These are phyloP conservation scores for Narthecium ossifragum DNA, from an alignment of 106 monocot species.

Conservation along the genomic window DNA sequence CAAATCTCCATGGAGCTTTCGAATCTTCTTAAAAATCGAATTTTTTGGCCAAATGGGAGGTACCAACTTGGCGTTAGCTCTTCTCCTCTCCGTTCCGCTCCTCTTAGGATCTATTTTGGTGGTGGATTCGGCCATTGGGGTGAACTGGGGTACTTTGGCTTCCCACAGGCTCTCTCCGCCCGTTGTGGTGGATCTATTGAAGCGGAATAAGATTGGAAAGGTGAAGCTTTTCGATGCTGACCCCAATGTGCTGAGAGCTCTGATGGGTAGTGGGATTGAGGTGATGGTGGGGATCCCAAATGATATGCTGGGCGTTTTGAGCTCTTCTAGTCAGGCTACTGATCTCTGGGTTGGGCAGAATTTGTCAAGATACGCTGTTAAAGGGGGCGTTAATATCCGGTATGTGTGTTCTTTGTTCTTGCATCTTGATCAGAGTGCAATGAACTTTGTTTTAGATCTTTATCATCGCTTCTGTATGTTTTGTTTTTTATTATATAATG, in stretches of 20 bases:
- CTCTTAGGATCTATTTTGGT: constrained; percentile 7
- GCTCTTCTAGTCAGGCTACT: constrained; percentile 42
- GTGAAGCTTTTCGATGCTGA: constrained; percentile 93
- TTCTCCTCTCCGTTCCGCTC: constrained; percentile 14
- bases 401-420: no score
- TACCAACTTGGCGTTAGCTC: background rate
- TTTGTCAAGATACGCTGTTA: constrained; percentile 65
- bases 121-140: constrained; percentile 57
- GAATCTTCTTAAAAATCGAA: constrained; percentile 1
- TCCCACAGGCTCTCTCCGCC: constrained; percentile 66
- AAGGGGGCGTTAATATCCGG: constrained; percentile 78
- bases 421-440: no score
- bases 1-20: background rate
- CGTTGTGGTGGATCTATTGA: constrained; percentile 77
- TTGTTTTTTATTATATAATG: no score
- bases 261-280: constrained; percentile 77
- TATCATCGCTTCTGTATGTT: no score
- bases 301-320: constrained; percentile 47
- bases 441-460: no score
- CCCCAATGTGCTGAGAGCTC: constrained; percentile 52
- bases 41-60: constrained; percentile 22
- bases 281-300: constrained; percentile 92
- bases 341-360: constrained; percentile 72
- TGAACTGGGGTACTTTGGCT: constrained; percentile 88
- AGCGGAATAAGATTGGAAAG: constrained; percentile 63